phyloP scores from a whole-genome alignment of 1,284 basidiomycete genomes.

The Moniliophthora roreri region DNA sequence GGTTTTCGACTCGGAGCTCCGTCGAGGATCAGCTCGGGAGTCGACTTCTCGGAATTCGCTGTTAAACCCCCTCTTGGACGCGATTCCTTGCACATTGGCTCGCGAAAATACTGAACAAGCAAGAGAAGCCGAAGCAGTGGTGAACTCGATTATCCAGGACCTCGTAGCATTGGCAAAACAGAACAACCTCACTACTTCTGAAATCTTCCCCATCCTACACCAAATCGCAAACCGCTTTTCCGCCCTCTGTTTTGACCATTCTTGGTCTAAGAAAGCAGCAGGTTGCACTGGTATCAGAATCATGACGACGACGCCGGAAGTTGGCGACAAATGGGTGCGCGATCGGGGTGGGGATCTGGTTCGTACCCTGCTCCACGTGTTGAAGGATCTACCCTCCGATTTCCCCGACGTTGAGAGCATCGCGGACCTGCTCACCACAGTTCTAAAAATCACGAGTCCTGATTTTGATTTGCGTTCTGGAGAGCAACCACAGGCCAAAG shows the following conservation, averaged over 20 bases:
- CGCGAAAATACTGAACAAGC: constrained; percentile 63
- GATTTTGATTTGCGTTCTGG: constrained; percentile 45
- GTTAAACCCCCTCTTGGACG: constrained; percentile 75
- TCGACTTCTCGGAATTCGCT: constrained; percentile 58
- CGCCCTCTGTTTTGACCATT: constrained; percentile 85
- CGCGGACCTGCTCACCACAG: constrained; percentile 73
- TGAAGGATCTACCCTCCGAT: constrained; percentile 95
- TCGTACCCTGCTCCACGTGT: constrained; percentile 87
- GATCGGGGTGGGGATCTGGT: constrained; percentile 92
- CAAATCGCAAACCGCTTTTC: constrained; percentile 81
- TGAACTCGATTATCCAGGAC: constrained; percentile 66
- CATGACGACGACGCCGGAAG: constrained; percentile 68
- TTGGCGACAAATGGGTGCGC: constrained; percentile 81
- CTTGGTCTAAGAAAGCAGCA: constrained; percentile 86
- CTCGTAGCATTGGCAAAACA: constrained; percentile 57
- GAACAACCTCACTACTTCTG: constrained; percentile 45
- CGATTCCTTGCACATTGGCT: constrained; percentile 70
- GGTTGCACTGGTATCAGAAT: constrained; percentile 85
- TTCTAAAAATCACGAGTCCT: constrained; percentile 74
- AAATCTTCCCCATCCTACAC: constrained; percentile 67
- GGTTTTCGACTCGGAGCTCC: constrained; percentile 69
- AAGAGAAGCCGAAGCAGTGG: constrained; percentile 56
- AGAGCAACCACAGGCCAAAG: constrained; percentile 40
- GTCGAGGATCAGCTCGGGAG: constrained; percentile 54
- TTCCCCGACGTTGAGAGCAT: constrained; percentile 86